phyloP scores from a whole-genome alignment of 257 asterid genomes.

The Paraleonurus japonicus region DNA sequence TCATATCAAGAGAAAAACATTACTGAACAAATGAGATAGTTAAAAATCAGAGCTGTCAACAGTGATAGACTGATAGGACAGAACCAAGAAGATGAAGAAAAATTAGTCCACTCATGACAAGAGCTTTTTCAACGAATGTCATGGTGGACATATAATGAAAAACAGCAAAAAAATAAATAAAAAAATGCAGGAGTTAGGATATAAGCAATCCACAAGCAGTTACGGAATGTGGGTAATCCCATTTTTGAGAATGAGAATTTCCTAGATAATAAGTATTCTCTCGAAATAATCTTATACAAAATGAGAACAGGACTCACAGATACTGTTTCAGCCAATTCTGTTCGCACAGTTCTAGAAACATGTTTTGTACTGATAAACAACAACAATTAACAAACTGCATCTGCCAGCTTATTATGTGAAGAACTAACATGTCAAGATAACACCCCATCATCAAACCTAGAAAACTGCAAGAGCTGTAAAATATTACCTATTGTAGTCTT shows the following conservation, averaged over 20 bases:
- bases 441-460: background rate
- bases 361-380: background rate
- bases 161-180: background rate
- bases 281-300: background rate
- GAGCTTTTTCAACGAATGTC: background rate
- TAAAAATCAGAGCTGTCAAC: conserved; percentile 4
- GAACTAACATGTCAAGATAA: conserved; percentile 16
- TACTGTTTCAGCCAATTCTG: conserved; percentile 11
- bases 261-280: background rate
- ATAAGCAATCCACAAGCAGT: conserved; percentile 5
- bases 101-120: background rate
- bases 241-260: background rate
- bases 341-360: conserved; percentile 1
- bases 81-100: conserved; percentile 7
- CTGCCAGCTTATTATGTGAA: conserved; percentile 7
- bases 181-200: conserved; percentile 4
- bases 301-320: conserved; percentile 8
- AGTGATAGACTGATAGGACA: conserved; percentile 11
- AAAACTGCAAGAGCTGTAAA: conserved; percentile 26
- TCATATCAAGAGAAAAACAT: background rate
- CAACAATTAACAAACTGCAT: conserved; percentile 13
- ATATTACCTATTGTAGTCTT: conserved; percentile 84
- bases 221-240: background rate
- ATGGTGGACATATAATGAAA: background rate
- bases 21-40: conserved; percentile 1